Evolutionary conservation across 2,329 filamentous ascomycete species (phyloP).

Genomic region (Colletotrichum theobromicola): DNA sequence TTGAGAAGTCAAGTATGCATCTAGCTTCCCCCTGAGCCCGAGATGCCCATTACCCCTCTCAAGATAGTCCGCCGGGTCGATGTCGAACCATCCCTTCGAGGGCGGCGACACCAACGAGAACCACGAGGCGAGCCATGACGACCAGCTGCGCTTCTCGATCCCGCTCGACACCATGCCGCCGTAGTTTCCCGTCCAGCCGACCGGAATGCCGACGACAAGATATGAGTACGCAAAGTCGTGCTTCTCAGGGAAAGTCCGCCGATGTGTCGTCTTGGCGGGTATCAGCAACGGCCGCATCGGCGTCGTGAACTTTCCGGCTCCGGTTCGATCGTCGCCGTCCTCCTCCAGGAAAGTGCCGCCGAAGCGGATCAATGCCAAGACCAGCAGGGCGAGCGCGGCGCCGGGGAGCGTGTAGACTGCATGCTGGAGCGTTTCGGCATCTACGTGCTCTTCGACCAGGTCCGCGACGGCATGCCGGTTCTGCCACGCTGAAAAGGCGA

Average conservation of each 20-base stretch:
- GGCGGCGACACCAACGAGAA: slow-evolving; percentile 30
- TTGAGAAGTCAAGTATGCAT: slow-evolving; percentile 61
- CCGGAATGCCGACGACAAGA: slow-evolving; percentile 70
- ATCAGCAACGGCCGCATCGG: slow-evolving; percentile 59
- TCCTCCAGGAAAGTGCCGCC: neutral
- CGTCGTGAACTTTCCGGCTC: slow-evolving; percentile 24
- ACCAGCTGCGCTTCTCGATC: slow-evolving; percentile 22
- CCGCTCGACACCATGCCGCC: slow-evolving; percentile 61
- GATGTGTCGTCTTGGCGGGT: slow-evolving; percentile 69
- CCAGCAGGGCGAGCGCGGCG: neutral
- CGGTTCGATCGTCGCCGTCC: neutral
- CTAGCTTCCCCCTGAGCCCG: slow-evolving; percentile 69
- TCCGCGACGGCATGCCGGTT: neutral
- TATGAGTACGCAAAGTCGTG: slow-evolving; percentile 76
- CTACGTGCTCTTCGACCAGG: neutral
- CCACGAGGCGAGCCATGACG: slow-evolving; percentile 37
- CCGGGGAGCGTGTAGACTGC: neutral
- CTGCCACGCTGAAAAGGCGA: slow-evolving; percentile 28
- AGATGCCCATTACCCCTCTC: slow-evolving; percentile 54
- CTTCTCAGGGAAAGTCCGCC: slow-evolving; percentile 68
- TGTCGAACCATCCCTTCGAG: slow-evolving; percentile 57
- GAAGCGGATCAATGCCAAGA: neutral
- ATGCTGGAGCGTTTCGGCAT: neutral
- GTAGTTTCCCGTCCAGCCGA: slow-evolving; percentile 63
- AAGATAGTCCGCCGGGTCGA: slow-evolving; percentile 67